Base-by-base conservation (phyloP, 2,329 filamentous ascomycete genomes). In the Verticillium nubilum region DNA sequence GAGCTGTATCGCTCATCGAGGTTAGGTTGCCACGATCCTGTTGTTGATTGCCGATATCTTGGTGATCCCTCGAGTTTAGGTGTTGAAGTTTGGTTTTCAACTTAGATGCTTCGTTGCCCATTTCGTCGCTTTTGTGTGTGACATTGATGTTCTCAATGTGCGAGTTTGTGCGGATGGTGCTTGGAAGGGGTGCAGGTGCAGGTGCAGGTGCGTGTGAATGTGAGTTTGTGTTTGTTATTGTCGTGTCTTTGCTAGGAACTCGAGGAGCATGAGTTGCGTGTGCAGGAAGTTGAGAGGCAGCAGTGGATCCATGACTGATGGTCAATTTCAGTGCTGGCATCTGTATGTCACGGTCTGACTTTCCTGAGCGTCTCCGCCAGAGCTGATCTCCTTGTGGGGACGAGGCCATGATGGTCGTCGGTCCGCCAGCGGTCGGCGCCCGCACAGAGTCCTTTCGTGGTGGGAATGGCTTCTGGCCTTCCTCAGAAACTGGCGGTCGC, bases 311-410 rank as follows among this genome's bases (percentile, higher is more conserved):
- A 69, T 82, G 75, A 59, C 78, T 83, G 47, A 71, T 66, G 55
- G 76, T 67, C 58, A 85, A 71, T 61, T 79, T 80, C 56, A 85
- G 75, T 59, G 78, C 76, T 9, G 80, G 70, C 4, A 84, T 73
- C 54, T 78, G 75, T 33, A 80, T 67, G 61, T 70, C 76, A 57
- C 74, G 73, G 58, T 83, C 79, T 58, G 73, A 74, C 67, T 80
- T 84, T 27, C 77, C 70, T 15, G 80, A 82, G 53, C 82, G 77
- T 57, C 82, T 75, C 59, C 77, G 76, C 81, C 81, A 84, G 53
- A 77, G 67, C 54, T 77, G 70, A 52, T 69, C 66, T 29, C 70
- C 68, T 28, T 67, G 66, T 26, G 72, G 65, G 17, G 72, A 70
- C 6, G 67, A 61, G 23, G 67, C 62, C 17, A 67, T 59, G 50